Base-by-base conservation (phyloP, 129 eudicot species). In the Rutidosis leptorrhynchoides region DNA sequence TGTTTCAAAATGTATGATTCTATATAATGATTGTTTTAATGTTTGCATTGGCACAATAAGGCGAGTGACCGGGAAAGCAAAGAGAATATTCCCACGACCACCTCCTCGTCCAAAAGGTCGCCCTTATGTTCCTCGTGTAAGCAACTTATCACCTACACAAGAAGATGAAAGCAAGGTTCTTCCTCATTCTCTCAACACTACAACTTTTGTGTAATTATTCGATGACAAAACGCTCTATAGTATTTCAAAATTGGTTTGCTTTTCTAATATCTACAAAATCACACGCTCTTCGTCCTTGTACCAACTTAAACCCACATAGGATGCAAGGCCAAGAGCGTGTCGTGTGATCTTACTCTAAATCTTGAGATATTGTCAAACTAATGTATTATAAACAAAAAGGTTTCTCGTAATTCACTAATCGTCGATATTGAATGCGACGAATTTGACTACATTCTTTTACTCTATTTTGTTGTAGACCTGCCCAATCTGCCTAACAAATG, bases 401-500 rank as follows among this genome's bases (percentile, higher is more conserved):
- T 68, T 55, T 23, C 32, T 8, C 37, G 9, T 24, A 69, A 6
- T 5, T n/a, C 7, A 17, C 42, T 65, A 40, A 12, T 9, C 5
- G 1, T 19, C 30, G 33, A n/a, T 26, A 40, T 45, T 59, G 23
- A 29, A 46, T 15, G 9, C 32, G 2, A 46, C 28, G 45, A 58
- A 59, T 70, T 45, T 70, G 75, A 70, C 69, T 37, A 22, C 3
- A 71, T 20, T 56, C n/a, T 65, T 33, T 23, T 42, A 3, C 15
- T 61, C 20, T 68, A 49, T 25, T 60, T 61, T 62, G 29, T 37
- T 78, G 79, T 51, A 88, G 96, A 79, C 71, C 3, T 88, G 96
- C 62, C 85, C 96, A 45, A 78, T 88, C 67, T 88, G 96, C 81
- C 72, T 84, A 63, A 82, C 83, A 32, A 84, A 88, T 29, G 84